phyloP scores from a whole-genome alignment of 305 asterid species.

The Fraxinus dipetala region DNA sequence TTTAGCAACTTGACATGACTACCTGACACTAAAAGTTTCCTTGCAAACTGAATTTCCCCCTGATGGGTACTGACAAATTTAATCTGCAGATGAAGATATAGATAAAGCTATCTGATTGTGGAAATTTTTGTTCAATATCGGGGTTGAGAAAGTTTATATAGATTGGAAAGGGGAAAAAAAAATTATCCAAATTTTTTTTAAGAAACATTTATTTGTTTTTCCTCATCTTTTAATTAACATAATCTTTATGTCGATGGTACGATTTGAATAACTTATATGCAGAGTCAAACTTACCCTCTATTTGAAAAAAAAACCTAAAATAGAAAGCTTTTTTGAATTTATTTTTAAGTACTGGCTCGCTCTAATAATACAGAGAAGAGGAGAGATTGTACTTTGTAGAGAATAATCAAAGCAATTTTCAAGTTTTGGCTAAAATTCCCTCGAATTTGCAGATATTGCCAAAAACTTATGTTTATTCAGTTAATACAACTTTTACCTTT shows the following conservation, averaged over 20 bases:
- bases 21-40: conserved; percentile 50
- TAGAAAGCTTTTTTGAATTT: neutral
- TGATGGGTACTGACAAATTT: conserved; percentile 54
- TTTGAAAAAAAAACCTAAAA: no score
- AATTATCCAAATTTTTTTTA: no score
- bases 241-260: no score
- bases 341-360: neutral
- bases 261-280: no score
- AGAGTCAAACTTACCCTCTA: neutral
- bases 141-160: no score
- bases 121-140: neutral
- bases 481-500: neutral
- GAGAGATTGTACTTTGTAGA: neutral
- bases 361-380: neutral
- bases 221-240: no score
- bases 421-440: neutral
- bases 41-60: conserved; percentile 51
- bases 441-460: neutral
- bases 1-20: neutral
- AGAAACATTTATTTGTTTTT: no score
- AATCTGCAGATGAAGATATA: conserved; percentile 33
- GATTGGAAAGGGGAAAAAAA: no score
- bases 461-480: neutral
- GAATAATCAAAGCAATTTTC: neutral
- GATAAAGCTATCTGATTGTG: neutral